Evolutionary conservation across 768 basidiomycete genomes (phyloP), one percentile per base, ranked within the genome.

Genomic region (Leucocoprinus birnbaumii): DNA sequence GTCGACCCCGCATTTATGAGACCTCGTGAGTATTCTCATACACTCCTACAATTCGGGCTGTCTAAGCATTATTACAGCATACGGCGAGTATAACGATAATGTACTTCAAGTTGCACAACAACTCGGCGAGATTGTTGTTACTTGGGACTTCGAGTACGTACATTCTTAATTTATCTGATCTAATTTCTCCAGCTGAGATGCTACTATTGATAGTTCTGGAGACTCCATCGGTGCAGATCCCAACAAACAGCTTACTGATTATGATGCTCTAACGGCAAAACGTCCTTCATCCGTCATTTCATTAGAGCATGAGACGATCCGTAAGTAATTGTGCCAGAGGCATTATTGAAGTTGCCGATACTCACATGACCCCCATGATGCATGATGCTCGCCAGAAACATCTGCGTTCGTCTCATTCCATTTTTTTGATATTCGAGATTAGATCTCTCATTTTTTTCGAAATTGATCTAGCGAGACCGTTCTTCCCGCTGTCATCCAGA

Each of bases 131-230:
- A 58, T 53, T 3, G 50, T 70, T 2, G 66, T 66, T 16, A 59
- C 55, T n/a, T 71, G 71, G 70, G 69, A 72, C 53, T 64, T 71
- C 19, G 71, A 70, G 72, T 71, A 34, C 26, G 66, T 57, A 52
- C 43, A 53, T 53, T 9, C 0, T 37, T 46, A 13, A 26, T 22
- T 44, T 18, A 37, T 16, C 34, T n/a, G n/a, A 21, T 34, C 14
- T n/a, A 31, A 16, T 6, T 31, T 18, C 24, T 45, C 27, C 13
- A 25, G 45, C 14, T 51, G 9, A 31, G 38, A 3, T 34, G 14
- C 10, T 44, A 22, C 13, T n/a, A n/a, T n/a, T n/a, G n/a, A n/a
- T 43, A 74, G 73, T 51, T 72, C 72, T n/a, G 68, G 67, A 0
- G 74, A 75, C 54, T 71, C 73, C 1, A 50, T 62, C 8, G 73